phyloP scores from a whole-genome alignment of 2,329 filamentous ascomycete species.

The Kalaharituber pfeilii region DNA sequence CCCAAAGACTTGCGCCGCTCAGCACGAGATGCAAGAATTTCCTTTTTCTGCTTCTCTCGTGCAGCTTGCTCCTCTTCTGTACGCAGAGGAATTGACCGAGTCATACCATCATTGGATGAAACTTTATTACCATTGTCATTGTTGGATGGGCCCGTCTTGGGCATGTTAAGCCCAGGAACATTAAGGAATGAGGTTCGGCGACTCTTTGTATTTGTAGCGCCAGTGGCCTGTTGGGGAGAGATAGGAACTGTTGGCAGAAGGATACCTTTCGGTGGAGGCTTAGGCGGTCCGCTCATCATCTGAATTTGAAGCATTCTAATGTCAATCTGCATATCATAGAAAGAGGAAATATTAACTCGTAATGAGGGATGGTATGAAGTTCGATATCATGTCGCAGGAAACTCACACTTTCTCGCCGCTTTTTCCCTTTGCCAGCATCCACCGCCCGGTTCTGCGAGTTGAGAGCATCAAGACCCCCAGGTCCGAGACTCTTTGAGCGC shows the following conservation, averaged over 20 bases:
- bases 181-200: conserved; percentile 11
- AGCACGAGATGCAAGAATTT: conserved; percentile 54
- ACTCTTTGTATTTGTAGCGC: conserved; percentile 1
- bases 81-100: conserved; percentile 43
- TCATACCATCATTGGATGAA: conserved; percentile 18
- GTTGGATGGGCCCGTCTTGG: conserved; percentile 30
- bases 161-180: neutral
- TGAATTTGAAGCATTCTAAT: too few species aligned
- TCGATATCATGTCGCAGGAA: neutral
- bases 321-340: too few species aligned
- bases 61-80: conserved; percentile 56
- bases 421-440: conserved; percentile 37
- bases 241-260: conserved; percentile 58
- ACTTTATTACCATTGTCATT: conserved; percentile 26
- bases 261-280: conserved; percentile 47
- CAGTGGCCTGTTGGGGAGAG: conserved; percentile 39
- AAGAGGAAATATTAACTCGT: too few species aligned
- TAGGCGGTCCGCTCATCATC: too few species aligned
- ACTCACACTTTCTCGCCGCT: conserved; percentile 34
- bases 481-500: conserved; percentile 89
- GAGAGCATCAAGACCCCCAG: conserved; percentile 62
- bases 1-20: conserved; percentile 83
- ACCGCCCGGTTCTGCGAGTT: neutral
- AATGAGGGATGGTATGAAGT: too few species aligned
- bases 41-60: conserved; percentile 47